Base-by-base conservation (phyloP, 306 rosid species). In the Phaseolus lunatus region DNA sequence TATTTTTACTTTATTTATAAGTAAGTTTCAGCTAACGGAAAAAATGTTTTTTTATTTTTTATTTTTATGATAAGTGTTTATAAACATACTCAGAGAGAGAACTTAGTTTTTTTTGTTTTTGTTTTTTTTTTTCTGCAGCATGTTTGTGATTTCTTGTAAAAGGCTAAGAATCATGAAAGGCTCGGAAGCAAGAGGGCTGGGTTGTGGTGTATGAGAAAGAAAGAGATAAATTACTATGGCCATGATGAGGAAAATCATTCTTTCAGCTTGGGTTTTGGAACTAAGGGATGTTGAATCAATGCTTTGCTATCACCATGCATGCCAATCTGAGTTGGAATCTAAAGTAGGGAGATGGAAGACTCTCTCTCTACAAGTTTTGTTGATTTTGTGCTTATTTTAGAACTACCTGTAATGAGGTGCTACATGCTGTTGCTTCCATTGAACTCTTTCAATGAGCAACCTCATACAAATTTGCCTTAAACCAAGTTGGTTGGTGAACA, bases 101-200 rank as follows among this genome's bases (percentile, higher is more conserved):
- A 3, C 5, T 75, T 64, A 16, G 12, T 14, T 59, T 31, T 11
- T 11, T 4, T 33, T n/a, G n/a, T n/a, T n/a, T n/a, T n/a, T n/a
- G n/a, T 62, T 31, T 4, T 11, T 20, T 26, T 27, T 82, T 33
- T 22, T 43, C 5, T 85, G 56, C 96, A 90, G 96, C 20, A 90
- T 92, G 95, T 92, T 92, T 69, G 72, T 82, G 86, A 67, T 89
- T 73, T 87, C 93, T 27, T 92, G 97, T 90, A 92, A 87, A 81
- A 87, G 90, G 63, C 45, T 92, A 53, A 90, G 95, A 83, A 90
- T 92, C 85, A 90, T 92, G 97, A 92, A 82, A 81, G 93, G 88
- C 26, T 88, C 93, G 39, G 93, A 88, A 79, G 93, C 95, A 3
- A 90, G 84, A 70, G 97, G 95, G 5, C 82, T 92, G 85, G 91